Evolutionary conservation across 2,329 filamentous ascomycete genomes (phyloP).

Genomic region (Leptoxyphium fumago): DNA sequence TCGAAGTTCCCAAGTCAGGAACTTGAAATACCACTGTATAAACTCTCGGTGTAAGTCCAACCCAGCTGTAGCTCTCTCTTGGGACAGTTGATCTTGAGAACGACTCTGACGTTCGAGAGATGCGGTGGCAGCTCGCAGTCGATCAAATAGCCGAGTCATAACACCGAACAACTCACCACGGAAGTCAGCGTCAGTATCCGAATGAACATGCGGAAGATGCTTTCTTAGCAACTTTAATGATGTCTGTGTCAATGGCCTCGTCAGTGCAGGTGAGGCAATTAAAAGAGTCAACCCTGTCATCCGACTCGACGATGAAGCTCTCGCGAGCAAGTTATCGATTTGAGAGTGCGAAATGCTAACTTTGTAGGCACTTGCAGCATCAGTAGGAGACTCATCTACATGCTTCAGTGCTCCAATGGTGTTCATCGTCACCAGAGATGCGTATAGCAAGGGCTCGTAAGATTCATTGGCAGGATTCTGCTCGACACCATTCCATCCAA

Average conservation of each 20-base stretch:
- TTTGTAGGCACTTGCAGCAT: constrained; percentile 13
- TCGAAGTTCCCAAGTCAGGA: constrained; percentile 58
- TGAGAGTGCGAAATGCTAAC: background rate
- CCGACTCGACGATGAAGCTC: constrained; percentile 31
- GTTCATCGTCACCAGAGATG: background rate
- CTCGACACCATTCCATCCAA: constrained; percentile 11
- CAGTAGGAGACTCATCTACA: background rate
- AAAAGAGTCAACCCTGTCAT: constrained; percentile 71
- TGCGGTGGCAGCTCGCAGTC: constrained; percentile 53
- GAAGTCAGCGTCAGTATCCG: constrained; percentile 75
- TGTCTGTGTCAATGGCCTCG: constrained; percentile 51
- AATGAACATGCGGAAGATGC: constrained; percentile 57
- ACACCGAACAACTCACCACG: constrained; percentile 66
- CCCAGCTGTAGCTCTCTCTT: background rate
- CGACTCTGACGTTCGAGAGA: constrained; percentile 18
- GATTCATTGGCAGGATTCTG: background rate
- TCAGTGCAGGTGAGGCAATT: constrained; percentile 59
- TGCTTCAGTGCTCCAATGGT: background rate
- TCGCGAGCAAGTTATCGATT: background rate
- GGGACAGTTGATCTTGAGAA: background rate
- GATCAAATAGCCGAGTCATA: constrained; percentile 61
- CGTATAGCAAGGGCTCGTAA: constrained; percentile 15
- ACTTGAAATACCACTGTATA: constrained; percentile 57
- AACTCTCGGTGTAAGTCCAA: constrained; percentile 31
- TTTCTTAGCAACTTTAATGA: constrained; percentile 48